Evolutionary conservation across 2,329 filamentous ascomycete species (phyloP).

Genomic region (Exophiala bonariae): DNA sequence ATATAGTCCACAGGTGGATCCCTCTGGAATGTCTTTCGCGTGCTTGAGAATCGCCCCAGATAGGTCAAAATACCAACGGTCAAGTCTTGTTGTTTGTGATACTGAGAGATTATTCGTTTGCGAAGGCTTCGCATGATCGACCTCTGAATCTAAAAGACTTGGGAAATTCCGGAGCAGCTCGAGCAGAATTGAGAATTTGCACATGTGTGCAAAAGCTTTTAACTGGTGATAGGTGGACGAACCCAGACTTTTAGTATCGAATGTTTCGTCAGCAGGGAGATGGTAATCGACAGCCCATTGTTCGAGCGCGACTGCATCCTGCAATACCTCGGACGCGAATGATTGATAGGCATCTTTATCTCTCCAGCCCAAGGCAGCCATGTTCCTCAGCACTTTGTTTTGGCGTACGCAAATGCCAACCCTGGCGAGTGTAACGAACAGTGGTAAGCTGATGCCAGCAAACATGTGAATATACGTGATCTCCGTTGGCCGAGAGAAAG

Average conservation of each 20-base stretch:
- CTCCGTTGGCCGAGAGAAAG: slow-evolving; percentile 8
- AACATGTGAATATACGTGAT: slow-evolving; percentile 18
- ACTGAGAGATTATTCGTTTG: slow-evolving; percentile 4
- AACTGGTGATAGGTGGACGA: slow-evolving; percentile 13
- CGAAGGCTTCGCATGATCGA: slow-evolving; percentile 7
- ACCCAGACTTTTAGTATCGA: slow-evolving; percentile 14
- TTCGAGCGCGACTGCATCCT: slow-evolving; percentile 13
- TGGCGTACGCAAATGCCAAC: slow-evolving; percentile 18
- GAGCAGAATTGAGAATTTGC: slow-evolving; percentile 17
- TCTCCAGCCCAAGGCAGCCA: slow-evolving; percentile 16
- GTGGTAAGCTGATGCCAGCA: slow-evolving; percentile 16
- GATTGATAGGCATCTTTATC: slow-evolving; percentile 13
- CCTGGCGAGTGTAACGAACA: slow-evolving; percentile 14
- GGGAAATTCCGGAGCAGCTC: slow-evolving; percentile 18
- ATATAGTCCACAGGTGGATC: slow-evolving; percentile 16
- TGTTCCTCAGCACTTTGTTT: slow-evolving; percentile 13
- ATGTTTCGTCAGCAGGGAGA: slow-evolving; percentile 13
- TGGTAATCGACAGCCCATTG: slow-evolving; percentile 14
- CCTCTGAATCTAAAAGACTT: slow-evolving; percentile 8
- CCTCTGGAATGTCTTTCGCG: slow-evolving; percentile 16
- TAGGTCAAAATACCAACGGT: slow-evolving; percentile 16
- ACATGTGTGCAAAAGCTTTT: slow-evolving; percentile 17
- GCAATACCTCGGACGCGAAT: slow-evolving; percentile 13
- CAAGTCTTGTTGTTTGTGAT: slow-evolving; percentile 6
- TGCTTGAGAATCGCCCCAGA: slow-evolving; percentile 14